Percentiles rank a stretch among this genome's conserved stretches.
phyloP scores from a whole-genome alignment of 129 eudicot genomes.

The Chrysanthemum makinoi region DNA sequence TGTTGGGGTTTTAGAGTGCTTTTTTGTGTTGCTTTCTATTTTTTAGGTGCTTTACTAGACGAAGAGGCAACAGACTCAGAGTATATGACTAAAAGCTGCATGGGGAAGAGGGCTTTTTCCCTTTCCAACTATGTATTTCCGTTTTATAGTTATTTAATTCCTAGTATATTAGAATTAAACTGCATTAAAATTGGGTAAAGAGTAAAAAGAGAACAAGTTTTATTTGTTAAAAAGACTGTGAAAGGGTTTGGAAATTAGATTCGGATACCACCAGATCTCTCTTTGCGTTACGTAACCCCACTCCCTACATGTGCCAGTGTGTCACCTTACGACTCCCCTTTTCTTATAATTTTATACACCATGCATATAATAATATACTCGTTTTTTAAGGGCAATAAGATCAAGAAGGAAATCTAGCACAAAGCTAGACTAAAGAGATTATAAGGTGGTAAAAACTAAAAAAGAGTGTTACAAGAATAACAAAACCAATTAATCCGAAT shows the following conservation, averaged over 20 bases:
- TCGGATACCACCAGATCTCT: constrained; percentile 28
- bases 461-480: too few species aligned
- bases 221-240: constrained; percentile 6
- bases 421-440: too few species aligned
- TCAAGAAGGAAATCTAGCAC: too few species aligned
- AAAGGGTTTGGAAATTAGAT: constrained; percentile 27
- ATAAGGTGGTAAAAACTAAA: too few species aligned
- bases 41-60: background rate
- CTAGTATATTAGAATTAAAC: background rate
- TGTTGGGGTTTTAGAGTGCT: too few species aligned
- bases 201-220: background rate
- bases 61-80: constrained; percentile 16
- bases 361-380: background rate
- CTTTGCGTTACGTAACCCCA: constrained; percentile 23
- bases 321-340: constrained; percentile 9
- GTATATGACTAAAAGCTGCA: constrained; percentile 26
- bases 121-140: constrained; percentile 17
- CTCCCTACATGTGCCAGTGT: constrained; percentile 23
- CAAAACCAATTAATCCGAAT: too few species aligned
- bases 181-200: constrained; percentile 32
- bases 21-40: background rate
- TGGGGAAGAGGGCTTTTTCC: constrained; percentile 16
- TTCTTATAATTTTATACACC: constrained; percentile 7
- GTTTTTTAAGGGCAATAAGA: too few species aligned
- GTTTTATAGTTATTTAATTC: constrained; percentile 8